Evolutionary conservation across 495 filamentous ascomycete genomes (phyloP), one percentile per base, ranked within the genome.

Genomic region (Penicillium steckii): DNA sequence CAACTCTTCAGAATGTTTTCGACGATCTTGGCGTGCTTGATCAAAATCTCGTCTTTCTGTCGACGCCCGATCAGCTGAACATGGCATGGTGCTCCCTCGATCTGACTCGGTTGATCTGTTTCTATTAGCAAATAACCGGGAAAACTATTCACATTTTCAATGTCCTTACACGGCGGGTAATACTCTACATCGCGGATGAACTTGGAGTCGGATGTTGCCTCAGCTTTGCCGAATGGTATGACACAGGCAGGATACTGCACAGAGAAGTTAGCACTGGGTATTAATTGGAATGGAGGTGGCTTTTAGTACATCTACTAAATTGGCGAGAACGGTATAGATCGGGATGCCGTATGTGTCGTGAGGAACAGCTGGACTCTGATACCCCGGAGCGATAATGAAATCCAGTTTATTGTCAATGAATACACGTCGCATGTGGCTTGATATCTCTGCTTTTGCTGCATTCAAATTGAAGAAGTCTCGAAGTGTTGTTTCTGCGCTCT

Each of bases 41-140:
- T 21, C 19, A 68, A 32, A 3, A 23, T 18, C 42, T 69, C 66
- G 17, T 69, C 66, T 24, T 62, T 61, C 29, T 63, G 44, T 19
- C 64, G 59, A 13, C 61, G 50, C 1, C 64, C 66, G 13, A 67
- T 51, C 10, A 69, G 15, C 42, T 69, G 66, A 9, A 67, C 49
- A 37, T 66, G 63, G 46, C 66, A 69, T 2, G 66, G 66, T 0
- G 64, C 64, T 27, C 55, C 57, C 26, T 69, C 59, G 10, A 65
- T 44, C n/a, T 49, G 41, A 3, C 52, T 32, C 1, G 66, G 61
- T 9, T 49, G 19, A 30, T 66, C 62, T 70, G 15, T 24, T 2
- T 8, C 3, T 6, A 17, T 23, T n/a, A 45, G 30, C 32, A 10
- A 19, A 32, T 13, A 35, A 25, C 3, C 8, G n/a, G n/a, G 2